Evolutionary conservation across 768 basidiomycete species (phyloP).

Genomic region (Crassisporium funariophilum): DNA sequence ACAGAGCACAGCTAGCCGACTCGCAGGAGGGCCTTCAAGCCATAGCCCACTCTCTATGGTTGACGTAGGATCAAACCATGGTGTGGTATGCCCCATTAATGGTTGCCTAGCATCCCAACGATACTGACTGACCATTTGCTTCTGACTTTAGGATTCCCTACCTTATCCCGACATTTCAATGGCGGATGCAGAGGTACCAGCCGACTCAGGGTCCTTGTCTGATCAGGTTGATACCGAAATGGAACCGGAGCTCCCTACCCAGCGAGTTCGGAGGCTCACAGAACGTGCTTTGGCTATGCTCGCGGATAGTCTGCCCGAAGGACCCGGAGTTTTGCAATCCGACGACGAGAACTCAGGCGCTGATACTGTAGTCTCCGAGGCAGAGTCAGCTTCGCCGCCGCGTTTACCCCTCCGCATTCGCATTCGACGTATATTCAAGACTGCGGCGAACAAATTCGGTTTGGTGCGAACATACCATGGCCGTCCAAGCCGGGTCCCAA

Average conservation of each 20-base stretch:
- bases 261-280: conserved; percentile 14
- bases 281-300: conserved; percentile 16
- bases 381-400: too few relatives aligned
- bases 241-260: conserved; percentile 5
- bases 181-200: too few relatives aligned
- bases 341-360: conserved; percentile 2
- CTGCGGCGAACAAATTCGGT: conserved; percentile 20
- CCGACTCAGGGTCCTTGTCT: background rate
- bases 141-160: too few relatives aligned
- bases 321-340: conserved; percentile 12
- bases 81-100: too few relatives aligned
- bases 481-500: conserved; percentile 9
- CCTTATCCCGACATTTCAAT: too few relatives aligned
- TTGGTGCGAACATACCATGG: conserved; percentile 19
- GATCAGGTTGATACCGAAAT: background rate
- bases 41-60: too few relatives aligned
- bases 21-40: too few relatives aligned
- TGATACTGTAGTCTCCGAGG: background rate
- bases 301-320: conserved; percentile 18
- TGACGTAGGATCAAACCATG: too few relatives aligned
- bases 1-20: too few relatives aligned
- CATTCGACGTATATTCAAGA: conserved; percentile 17
- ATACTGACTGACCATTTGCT: too few relatives aligned
- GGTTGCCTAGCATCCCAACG: too few relatives aligned
- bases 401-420: conserved; percentile 12